Evolutionary conservation across 1,284 basidiomycete species (phyloP).

Genomic region (Trametes sp.): DNA sequence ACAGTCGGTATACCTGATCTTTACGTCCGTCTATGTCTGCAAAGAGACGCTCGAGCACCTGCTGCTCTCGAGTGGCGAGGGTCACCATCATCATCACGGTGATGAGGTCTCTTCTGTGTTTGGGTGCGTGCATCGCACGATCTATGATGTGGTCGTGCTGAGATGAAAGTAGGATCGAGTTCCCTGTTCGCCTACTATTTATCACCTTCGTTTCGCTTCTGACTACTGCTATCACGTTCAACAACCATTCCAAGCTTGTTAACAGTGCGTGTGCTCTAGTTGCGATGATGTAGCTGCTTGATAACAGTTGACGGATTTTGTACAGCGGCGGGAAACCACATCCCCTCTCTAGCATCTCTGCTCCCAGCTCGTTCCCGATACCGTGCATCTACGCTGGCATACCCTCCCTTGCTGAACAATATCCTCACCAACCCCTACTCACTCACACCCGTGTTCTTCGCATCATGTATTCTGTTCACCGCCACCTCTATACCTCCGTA

Average conservation of each 20-base stretch:
- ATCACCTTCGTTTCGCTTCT: slow-evolving; percentile 65
- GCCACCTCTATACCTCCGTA: slow-evolving; percentile 58
- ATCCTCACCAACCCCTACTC: slow-evolving; percentile 60
- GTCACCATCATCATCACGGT: slow-evolving; percentile 68
- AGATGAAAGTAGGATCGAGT: slow-evolving; percentile 60
- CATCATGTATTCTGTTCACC: slow-evolving; percentile 50
- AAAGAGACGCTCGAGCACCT: slow-evolving; percentile 93
- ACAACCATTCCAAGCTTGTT: slow-evolving; percentile 75
- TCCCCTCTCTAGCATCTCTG: slow-evolving; percentile 56
- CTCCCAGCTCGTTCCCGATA: slow-evolving; percentile 52
- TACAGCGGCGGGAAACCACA: slow-evolving; percentile 60
- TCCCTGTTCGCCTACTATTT: slow-evolving; percentile 69
- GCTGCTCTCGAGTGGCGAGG: slow-evolving; percentile 68
- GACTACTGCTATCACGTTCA: slow-evolving; percentile 60
- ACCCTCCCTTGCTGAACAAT: slow-evolving; percentile 46
- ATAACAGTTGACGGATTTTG: background rate
- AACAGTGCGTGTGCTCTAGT: slow-evolving; percentile 57
- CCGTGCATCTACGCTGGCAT: slow-evolving; percentile 42
- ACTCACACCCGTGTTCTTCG: slow-evolving; percentile 54
- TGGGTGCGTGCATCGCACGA: slow-evolving; percentile 45
- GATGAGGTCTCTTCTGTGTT: slow-evolving; percentile 51
- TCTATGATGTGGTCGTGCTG: background rate
- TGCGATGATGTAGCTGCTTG: background rate
- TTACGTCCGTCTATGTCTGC: slow-evolving; percentile 90
- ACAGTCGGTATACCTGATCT: slow-evolving; percentile 90